Evolutionary conservation across 371 early-diverging fungal species (phyloP), one percentile per base, ranked within the genome.

Genomic region (Conidiobolus incongruus): DNA sequence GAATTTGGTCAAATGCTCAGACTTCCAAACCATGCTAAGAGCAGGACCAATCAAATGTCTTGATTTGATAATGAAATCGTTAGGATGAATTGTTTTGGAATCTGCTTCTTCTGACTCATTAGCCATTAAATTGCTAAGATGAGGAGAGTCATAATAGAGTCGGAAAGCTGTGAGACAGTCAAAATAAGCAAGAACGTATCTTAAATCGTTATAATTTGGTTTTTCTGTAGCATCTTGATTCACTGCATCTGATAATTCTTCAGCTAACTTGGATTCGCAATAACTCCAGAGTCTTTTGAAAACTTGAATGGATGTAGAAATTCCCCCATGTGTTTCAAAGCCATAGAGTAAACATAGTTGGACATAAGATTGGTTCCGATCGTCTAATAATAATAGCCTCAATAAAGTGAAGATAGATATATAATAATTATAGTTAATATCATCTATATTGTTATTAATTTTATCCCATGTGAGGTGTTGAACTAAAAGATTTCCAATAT

Each of bases 321-420:
- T 26, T 8, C 81, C 81, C 5, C 63, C 67, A 30, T 56, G 51
- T 40, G 67, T 70, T 31, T 75, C 70, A 58, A 84, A 82, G 1
- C 74, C 63, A 4, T 66, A 51, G 0, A 77, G 74, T 13, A 81
- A 50, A 17, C 71, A 70, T 13, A 79, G 76, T 52, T 83, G 77
- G 37, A 85, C 56, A 10, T 65, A 63, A 1, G 73, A 50, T 16
- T 70, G 68, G 26, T 68, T 62, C 34, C 82, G 73, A 26, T 77
- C 71, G 35, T 55, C 53, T 45, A 56, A 35, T n/a, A 55, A 42
- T 26, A 70, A 40, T 21, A 61, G 47, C 0, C 62, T 66, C 4
- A 67, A 38, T 49, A 70, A 53, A 23, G 53, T 53, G 38, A 67
- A 54, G 52, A 62, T 63, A 11, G 69, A 55, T 11, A 55, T 59